phyloP scores from a whole-genome alignment of 129 eudicot species.

The Erigeron canadensis region DNA sequence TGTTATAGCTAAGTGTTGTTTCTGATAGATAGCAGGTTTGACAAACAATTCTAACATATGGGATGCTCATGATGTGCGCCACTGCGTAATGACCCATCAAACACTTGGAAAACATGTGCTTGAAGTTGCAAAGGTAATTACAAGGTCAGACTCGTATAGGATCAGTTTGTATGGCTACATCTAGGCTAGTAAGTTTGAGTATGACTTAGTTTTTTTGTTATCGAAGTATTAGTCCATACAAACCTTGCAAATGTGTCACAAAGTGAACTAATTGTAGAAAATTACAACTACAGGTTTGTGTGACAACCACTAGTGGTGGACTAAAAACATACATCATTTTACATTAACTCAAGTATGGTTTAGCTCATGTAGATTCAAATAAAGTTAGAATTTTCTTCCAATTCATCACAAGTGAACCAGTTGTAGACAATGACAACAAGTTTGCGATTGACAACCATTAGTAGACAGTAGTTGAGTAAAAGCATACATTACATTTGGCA shows the following conservation, averaged over 20 bases:
- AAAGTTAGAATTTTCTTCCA: too few species aligned
- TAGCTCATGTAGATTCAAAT: too few species aligned
- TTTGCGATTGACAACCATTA: too few species aligned
- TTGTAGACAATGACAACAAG: too few species aligned
- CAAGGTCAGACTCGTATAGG: neutral
- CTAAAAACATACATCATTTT: too few species aligned
- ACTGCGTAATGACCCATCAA: constrained; percentile 70
- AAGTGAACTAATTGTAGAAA: neutral
- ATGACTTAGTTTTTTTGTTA: neutral
- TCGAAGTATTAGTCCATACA: neutral
- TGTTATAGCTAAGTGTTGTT: constrained; percentile 3
- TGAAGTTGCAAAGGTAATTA: constrained; percentile 87
- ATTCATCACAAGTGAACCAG: too few species aligned
- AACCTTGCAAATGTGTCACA: neutral
- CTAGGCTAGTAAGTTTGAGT: constrained; percentile 1
- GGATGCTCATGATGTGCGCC: constrained; percentile 81
- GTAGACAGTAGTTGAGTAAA: too few species aligned
- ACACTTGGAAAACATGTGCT: constrained; percentile 80
- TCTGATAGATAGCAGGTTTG: constrained; percentile 72
- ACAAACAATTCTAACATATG: constrained; percentile 74
- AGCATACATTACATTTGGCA: too few species aligned
- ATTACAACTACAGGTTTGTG: neutral
- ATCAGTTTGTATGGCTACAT: neutral
- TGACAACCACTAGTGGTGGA: too few species aligned
- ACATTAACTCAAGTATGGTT: too few species aligned